Base-by-base conservation (phyloP, 805 yeast genomes). In the Wickerhamomyces hampshirensis region DNA sequence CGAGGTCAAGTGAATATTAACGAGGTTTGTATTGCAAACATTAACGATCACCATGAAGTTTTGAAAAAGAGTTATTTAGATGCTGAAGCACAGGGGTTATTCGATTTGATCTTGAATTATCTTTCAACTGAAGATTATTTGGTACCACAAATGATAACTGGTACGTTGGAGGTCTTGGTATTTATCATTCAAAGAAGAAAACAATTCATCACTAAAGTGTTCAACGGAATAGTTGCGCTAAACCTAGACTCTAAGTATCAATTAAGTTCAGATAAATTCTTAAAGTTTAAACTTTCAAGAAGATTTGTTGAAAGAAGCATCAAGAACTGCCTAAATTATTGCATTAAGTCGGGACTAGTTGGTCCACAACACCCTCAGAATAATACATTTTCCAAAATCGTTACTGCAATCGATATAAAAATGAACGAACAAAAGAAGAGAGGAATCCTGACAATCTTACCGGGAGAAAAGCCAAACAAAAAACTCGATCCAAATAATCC, bases 101-200 rank as follows among this genome's bases (percentile, higher is more conserved):
- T 93, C 24, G 96, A 87, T 47, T 57, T 76, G 24, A 56, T 91
- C 21, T 62, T 87, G 31, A 63, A 66, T 30, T 63, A 71, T 13
- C 63, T 89, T 37, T 64, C 68, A 28, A 77, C 71, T 23, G 83
- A 77, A 34, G 60, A 69, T n/a, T 53, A 76, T 46, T 59, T 71
- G 42, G 67, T 78, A 33, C 66, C 81, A 10, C 75, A 83, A 5
- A 47, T 77, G 3, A 73, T 84, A 35, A 73, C 86, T 12, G 84
- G 94, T 6, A 68, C 84, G 0, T 58, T 87, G 18, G 77, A 84
- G 48, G 77, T 80, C 34, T 60, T 82, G 15, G 66, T 83, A 5
- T 66, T 75, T 12, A 59, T 93, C 26, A 70, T 84, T 44, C 79
- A 77, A 47, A 66, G 76, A 23, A 75, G 95, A 49, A 81, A 86